Evolutionary conservation across 768 basidiomycete species (phyloP).

Genomic region (Agrocybe praecox): DNA sequence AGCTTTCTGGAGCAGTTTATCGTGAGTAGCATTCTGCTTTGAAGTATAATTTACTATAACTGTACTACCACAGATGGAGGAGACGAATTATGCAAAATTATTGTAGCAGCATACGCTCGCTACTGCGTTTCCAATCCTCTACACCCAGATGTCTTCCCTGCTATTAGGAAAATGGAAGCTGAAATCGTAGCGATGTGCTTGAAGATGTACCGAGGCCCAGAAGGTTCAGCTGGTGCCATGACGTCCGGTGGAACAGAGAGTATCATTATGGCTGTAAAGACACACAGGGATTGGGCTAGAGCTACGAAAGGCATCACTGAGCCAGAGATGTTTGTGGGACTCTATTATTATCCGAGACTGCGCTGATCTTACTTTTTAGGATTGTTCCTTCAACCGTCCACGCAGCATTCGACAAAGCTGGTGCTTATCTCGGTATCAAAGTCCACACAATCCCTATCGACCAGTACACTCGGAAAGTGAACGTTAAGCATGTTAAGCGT

Average conservation of each 20-base stretch:
- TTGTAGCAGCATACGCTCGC: slow-evolving; percentile 77
- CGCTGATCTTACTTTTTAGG: slow-evolving; percentile 39
- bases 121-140: slow-evolving; percentile 90
- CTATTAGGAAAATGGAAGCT: slow-evolving; percentile 95
- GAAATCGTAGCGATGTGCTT: slow-evolving; percentile 91
- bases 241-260: slow-evolving; percentile 97
- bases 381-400: slow-evolving; percentile 85
- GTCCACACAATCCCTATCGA: slow-evolving; percentile 87
- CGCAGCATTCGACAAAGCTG: slow-evolving; percentile 95
- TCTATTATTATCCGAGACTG: background rate
- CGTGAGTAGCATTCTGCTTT: slow-evolving; percentile 42
- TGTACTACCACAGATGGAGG: slow-evolving; percentile 66
- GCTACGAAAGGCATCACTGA: slow-evolving; percentile 84
- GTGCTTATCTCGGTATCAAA: slow-evolving; percentile 87
- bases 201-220: slow-evolving; percentile 80
- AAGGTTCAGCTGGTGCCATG: slow-evolving; percentile 89
- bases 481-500: slow-evolving; percentile 74
- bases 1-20: slow-evolving; percentile 85
- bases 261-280: slow-evolving; percentile 94
- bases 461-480: slow-evolving; percentile 71
- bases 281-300: slow-evolving; percentile 91
- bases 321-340: slow-evolving; percentile 80
- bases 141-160: slow-evolving; percentile 93
- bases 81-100: slow-evolving; percentile 75
- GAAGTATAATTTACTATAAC: background rate